Conservation (phyloP, 768 basidiomycete genomes). For the Lentinula sp. region DNA sequence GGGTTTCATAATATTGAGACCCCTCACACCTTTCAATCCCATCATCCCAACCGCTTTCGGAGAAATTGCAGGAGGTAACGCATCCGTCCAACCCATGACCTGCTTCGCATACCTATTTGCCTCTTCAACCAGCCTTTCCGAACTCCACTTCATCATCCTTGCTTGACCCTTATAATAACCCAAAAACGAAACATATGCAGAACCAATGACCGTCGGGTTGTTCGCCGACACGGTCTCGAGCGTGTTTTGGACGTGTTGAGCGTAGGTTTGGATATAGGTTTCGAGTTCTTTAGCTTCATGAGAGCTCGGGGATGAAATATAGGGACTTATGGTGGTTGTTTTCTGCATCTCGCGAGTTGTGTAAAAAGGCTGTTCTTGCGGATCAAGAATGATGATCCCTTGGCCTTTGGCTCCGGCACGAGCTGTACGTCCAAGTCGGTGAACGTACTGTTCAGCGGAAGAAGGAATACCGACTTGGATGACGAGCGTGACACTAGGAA, state of each 20-base stretch:
- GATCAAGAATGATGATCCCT: conserved; percentile 50
- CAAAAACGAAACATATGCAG: conserved; percentile 49
- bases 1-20: not conserved
- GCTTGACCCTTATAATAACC: conserved; percentile 46
- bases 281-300: not conserved
- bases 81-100: conserved; percentile 31
- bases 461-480: conserved; percentile 63
- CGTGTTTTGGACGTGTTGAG: conserved; percentile 14
- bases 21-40: conserved; percentile 31
- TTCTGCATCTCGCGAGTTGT: conserved; percentile 26
- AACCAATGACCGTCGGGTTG: conserved; percentile 32
- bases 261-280: conserved; percentile 10
- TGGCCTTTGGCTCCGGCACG: conserved; percentile 62
- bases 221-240: conserved; percentile 24
- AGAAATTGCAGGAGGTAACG: conserved; percentile 28
- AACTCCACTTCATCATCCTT: conserved; percentile 31
- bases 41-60: conserved; percentile 45
- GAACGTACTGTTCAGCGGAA: conserved; percentile 72
- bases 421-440: conserved; percentile 73
- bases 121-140: conserved; percentile 30
- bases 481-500: conserved; percentile 49
- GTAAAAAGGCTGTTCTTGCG: conserved; percentile 46
- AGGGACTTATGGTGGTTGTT: conserved; percentile 30
- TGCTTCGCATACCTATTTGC: conserved; percentile 30
- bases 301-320: conserved; percentile 13